A percentile compares a stretch with the other conserved stretches of the same genome.
These are phyloP conservation scores for Phytomonas sp. DNA, from an alignment of 208 protist species.

Conservation along the genomic window DNA sequence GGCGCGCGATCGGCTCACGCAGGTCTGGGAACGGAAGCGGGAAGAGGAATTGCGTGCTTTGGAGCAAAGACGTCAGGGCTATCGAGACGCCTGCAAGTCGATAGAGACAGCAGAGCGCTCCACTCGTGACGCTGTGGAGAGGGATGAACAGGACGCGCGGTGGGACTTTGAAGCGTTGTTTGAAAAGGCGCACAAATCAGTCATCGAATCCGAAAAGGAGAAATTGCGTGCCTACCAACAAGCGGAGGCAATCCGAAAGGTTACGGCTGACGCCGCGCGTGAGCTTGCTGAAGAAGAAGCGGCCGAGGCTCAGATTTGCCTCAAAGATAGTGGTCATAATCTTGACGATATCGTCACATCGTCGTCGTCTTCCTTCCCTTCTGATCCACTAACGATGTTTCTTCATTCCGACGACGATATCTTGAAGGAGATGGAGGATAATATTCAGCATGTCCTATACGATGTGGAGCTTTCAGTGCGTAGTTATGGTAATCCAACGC, in stretches of 20 bases:
- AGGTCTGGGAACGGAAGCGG: constrained; percentile 48
- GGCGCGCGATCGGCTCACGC: constrained; percentile 60
- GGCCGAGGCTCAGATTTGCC: constrained; percentile 7
- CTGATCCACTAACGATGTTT: constrained; percentile 14
- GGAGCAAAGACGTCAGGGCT: constrained; percentile 30
- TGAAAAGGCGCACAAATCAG: constrained; percentile 13
- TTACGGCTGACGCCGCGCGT: constrained; percentile 9
- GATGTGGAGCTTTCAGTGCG: constrained; percentile 13
- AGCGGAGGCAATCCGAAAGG: constrained; percentile 3
- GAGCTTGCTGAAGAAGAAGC: constrained; percentile 20
- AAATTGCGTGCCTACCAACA: constrained; percentile 44
- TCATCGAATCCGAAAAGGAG: constrained; percentile 17
- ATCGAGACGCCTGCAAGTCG: constrained; percentile 22
- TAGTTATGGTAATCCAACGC: neutral
- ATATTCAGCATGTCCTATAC: constrained; percentile 51
- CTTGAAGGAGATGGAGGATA: constrained; percentile 66
- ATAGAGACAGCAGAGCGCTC: constrained; percentile 25
- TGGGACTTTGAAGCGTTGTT: constrained; percentile 29
- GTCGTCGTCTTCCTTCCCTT: neutral
- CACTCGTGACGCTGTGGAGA: constrained; percentile 19
- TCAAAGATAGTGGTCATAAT: neutral
- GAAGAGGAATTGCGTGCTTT: constrained; percentile 47
- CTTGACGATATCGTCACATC: neutral
- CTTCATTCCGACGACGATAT: constrained; percentile 61
- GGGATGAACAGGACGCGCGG: constrained; percentile 26